These are phyloP conservation scores for Fusarium austroafricanum DNA, from an alignment of 2,329 filamentous ascomycete species.

Conservation along the genomic window DNA sequence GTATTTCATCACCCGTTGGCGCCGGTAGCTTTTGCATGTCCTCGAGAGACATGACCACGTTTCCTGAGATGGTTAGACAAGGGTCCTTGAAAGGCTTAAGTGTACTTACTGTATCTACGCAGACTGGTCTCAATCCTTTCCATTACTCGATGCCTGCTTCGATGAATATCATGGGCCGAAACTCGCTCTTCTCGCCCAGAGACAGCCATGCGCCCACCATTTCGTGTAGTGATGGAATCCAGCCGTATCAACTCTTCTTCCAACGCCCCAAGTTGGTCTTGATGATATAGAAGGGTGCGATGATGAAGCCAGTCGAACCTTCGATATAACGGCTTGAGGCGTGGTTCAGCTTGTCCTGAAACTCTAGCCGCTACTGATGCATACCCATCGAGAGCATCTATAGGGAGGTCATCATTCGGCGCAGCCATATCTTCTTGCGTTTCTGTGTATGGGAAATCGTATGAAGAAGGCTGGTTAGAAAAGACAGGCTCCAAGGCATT, in stretches of 20 bases:
- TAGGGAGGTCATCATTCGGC: conserved; percentile 54
- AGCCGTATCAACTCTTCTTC: conserved; percentile 80
- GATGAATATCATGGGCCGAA: not conserved
- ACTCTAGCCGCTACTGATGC: conserved; percentile 70
- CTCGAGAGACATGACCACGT: conserved; percentile 69
- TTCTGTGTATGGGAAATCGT: conserved; percentile 10
- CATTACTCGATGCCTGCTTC: conserved; percentile 6
- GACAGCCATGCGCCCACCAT: conserved; percentile 42
- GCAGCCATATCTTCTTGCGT: conserved; percentile 26
- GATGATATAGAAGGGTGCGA: conserved; percentile 82
- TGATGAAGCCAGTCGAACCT: conserved; percentile 87
- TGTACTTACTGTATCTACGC: conserved; percentile 25
- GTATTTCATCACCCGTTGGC: conserved; percentile 62
- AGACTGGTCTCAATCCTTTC: conserved; percentile 8
- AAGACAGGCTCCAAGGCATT: not conserved
- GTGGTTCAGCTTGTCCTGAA: conserved; percentile 42
- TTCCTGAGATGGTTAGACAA: conserved; percentile 55
- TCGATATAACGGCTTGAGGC: conserved; percentile 76
- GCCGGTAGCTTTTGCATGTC: conserved; percentile 60
- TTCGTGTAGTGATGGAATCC: conserved; percentile 68
- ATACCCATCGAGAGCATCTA: conserved; percentile 65
- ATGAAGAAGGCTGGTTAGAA: not conserved
- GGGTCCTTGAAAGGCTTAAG: no score
- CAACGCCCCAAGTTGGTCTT: conserved; percentile 84
- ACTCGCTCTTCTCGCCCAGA: conserved; percentile 27